phyloP scores from a whole-genome alignment of 2,329 filamentous ascomycete species.

The Sporothrix variecibatus region DNA sequence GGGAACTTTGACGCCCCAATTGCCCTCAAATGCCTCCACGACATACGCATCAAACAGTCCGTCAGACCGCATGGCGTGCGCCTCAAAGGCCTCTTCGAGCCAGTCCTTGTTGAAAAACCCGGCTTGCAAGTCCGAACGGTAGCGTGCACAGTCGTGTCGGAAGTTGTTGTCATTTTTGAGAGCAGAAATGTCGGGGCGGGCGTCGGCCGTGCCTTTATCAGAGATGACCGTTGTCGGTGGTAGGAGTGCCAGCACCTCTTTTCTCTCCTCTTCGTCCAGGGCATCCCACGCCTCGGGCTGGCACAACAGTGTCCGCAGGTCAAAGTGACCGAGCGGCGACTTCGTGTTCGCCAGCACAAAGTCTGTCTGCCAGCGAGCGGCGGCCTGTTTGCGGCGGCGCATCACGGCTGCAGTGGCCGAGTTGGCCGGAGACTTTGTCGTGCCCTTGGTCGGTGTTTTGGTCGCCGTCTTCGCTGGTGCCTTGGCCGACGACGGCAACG shows the following conservation, averaged over 20 bases:
- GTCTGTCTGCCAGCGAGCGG: constrained; percentile 34
- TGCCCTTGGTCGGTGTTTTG: not conserved
- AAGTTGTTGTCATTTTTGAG: constrained; percentile 48
- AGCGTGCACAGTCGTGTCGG: constrained; percentile 46
- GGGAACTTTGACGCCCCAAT: constrained; percentile 51
- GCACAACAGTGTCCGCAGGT: constrained; percentile 43
- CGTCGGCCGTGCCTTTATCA: constrained; percentile 36
- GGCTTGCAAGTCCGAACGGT: constrained; percentile 46
- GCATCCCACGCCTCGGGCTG: constrained; percentile 43
- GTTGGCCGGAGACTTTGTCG: not conserved
- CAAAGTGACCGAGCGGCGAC: constrained; percentile 41
- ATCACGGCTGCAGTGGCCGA: not conserved
- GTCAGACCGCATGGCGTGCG: constrained; percentile 50
- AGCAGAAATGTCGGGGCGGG: constrained; percentile 41
- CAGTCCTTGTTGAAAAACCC: constrained; percentile 56
- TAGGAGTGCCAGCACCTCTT: constrained; percentile 41
- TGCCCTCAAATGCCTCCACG: constrained; percentile 47
- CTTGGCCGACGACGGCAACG: not conserved
- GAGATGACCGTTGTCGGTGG: constrained; percentile 37
- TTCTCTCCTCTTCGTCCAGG: constrained; percentile 39
- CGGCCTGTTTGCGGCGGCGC: constrained; percentile 29
- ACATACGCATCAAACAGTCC: constrained; percentile 55
- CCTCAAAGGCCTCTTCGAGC: constrained; percentile 54
- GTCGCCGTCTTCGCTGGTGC: not conserved
- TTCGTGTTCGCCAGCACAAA: constrained; percentile 41